Evolutionary conservation across 805 yeast species (phyloP), one percentile per base, ranked within the genome.

Genomic region (Citeromyces nyonsensis): DNA sequence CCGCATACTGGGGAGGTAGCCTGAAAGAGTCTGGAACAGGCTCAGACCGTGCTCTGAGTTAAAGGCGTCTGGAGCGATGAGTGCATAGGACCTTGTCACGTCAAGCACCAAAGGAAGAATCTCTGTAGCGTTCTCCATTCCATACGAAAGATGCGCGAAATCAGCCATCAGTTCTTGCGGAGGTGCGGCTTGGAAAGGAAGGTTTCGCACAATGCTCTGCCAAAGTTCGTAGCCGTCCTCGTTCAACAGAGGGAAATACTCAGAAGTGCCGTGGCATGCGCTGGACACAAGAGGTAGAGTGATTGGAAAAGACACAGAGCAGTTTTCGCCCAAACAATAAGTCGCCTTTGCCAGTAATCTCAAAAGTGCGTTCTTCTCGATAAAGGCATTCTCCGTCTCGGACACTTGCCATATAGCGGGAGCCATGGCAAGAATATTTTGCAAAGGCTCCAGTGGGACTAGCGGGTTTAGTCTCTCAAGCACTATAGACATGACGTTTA

Each of bases 191-290:
- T 36, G 49, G 1, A 41, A 26, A 1, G 88, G 81, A 33, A 67
- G 66, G 38, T 73, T 72, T 39, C 71, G 80, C 33, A 84, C 48
- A 2, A 80, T 49, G 1, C 76, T 61, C n/a, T 67, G 58, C 94
- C 95, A 84, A 28, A 86, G 57, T 35, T 83, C 94, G 45, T 69
- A 73, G 0, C 93, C 95, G 54, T 86, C 96, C 47, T 86, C 96
- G 12, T 77, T 64, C 7, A 86, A 50, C 33, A 81, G 57, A 2
- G 68, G 55, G 37, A 69, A 66, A 33, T 56, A 60, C 14, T 64
- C 63, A 1, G 84, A 67, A 13, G 59, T 57, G 1, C 74, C 65
- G 40, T 81, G 73, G 44, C 91, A 76, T 30, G 78, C 67, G 6
- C 59, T 52, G 9, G 57, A 54, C 15, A 85, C 61, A 36, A 83